A percentile compares a stretch with the other conserved stretches of the same genome.
phyloP scores from a whole-genome alignment of 2,329 filamentous ascomycete genomes.

The Coniochaeta sp. region DNA sequence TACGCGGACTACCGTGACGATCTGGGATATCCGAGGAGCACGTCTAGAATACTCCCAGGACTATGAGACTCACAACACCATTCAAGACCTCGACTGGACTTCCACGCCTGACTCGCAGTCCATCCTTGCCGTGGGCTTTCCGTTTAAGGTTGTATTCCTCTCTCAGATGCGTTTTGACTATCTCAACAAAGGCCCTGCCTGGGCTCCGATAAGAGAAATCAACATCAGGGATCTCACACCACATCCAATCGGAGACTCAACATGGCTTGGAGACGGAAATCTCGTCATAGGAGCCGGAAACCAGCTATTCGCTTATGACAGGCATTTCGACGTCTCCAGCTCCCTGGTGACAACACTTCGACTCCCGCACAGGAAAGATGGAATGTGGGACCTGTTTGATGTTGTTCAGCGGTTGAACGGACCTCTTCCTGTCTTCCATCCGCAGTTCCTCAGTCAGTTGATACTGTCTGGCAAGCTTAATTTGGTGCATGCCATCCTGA shows the following conservation, averaged over 20 bases:
- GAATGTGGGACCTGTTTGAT: slow-evolving; percentile 65
- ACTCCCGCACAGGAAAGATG: slow-evolving; percentile 39
- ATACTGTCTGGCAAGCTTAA: slow-evolving; percentile 71
- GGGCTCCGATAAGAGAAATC: slow-evolving; percentile 79
- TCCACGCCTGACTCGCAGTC: slow-evolving; percentile 85
- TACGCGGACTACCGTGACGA: slow-evolving; percentile 67
- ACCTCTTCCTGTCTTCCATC: slow-evolving; percentile 83
- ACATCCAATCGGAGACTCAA: slow-evolving; percentile 86
- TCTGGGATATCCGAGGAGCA: slow-evolving; percentile 81
- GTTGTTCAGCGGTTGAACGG: slow-evolving; percentile 80
- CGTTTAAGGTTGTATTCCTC: slow-evolving; percentile 74
- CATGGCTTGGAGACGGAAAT: slow-evolving; percentile 81
- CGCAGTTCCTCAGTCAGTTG: slow-evolving; percentile 81
- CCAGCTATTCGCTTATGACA: slow-evolving; percentile 79
- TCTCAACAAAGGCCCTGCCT: slow-evolving; percentile 79
- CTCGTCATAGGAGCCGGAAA: slow-evolving; percentile 86
- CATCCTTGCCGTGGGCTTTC: slow-evolving; percentile 86
- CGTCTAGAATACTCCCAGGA: slow-evolving; percentile 75
- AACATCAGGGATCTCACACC: slow-evolving; percentile 74
- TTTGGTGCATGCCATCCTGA: slow-evolving; percentile 65
- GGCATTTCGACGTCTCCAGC: slow-evolving; percentile 60
- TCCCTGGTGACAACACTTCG: slow-evolving; percentile 48
- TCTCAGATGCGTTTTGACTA: slow-evolving; percentile 90
- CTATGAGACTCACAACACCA: slow-evolving; percentile 65
- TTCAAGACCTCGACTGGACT: slow-evolving; percentile 89